Evolutionary conservation across 2,329 filamentous ascomycete species (phyloP).

Genomic region (Hyphodiscus sp.): DNA sequence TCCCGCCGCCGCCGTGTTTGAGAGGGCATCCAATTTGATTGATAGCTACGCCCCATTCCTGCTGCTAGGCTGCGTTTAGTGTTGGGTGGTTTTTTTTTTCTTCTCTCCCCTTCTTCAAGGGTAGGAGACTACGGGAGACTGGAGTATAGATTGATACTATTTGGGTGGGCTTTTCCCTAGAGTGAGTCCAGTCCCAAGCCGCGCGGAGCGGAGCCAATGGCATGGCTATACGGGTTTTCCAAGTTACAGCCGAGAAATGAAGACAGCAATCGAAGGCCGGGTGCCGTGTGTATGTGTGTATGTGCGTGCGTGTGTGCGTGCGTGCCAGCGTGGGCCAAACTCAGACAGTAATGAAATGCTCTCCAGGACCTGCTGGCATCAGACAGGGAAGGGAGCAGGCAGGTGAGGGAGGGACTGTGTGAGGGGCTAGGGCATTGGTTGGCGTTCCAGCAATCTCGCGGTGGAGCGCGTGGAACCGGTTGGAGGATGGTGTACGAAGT

Average conservation of each 20-base stretch:
- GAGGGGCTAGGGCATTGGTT: slow-evolving; percentile 5
- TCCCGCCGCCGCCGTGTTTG: background rate
- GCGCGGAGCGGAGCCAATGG: background rate
- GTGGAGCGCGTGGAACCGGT: slow-evolving; percentile 8
- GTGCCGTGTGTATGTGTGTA: slow-evolving; percentile 13
- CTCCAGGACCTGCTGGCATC: background rate
- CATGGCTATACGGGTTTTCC: background rate
- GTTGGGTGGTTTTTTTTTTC: background rate
- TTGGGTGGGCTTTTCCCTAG: too few relatives aligned
- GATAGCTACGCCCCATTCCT: background rate
- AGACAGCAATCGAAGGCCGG: slow-evolving; percentile 10
- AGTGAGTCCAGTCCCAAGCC: too few relatives aligned
- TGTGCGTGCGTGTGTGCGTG: background rate
- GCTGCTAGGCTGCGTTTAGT: background rate
- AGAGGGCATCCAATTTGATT: background rate
- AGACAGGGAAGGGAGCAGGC: slow-evolving; percentile 3
- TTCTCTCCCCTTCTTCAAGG: too few relatives aligned
- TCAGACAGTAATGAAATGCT: background rate
- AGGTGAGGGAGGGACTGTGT: slow-evolving; percentile 6
- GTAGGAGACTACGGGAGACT: too few relatives aligned
- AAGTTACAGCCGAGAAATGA: background rate
- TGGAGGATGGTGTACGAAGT: background rate
- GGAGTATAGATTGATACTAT: too few relatives aligned
- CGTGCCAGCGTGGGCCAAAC: background rate
- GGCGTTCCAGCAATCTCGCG: slow-evolving; percentile 12